phyloP scores from a whole-genome alignment of 257 asterid genomes.

The Fraxinus pennsylvanica region DNA sequence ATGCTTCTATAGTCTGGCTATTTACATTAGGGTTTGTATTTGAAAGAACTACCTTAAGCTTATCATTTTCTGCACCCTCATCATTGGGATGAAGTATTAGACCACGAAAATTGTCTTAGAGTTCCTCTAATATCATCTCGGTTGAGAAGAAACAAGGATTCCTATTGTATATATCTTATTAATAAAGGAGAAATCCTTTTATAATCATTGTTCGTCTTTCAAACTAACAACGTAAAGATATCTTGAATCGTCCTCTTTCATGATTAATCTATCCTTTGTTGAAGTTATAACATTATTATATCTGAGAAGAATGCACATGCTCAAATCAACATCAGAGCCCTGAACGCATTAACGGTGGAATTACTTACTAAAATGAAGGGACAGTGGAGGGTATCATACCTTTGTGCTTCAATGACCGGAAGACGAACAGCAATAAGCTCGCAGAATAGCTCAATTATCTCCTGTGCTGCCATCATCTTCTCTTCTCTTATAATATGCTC shows the following conservation, averaged over 20 bases:
- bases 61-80: too few relatives aligned
- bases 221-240: neutral
- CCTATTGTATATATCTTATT: neutral
- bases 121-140: neutral
- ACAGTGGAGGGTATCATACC: conserved; percentile 32
- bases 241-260: neutral
- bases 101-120: neutral
- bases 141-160: neutral
- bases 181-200: neutral
- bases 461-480: conserved; percentile 99
- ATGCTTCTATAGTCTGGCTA: too few relatives aligned
- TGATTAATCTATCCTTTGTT: neutral
- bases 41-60: too few relatives aligned
- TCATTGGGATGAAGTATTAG: neutral
- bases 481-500: conserved; percentile 95
- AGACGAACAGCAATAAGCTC: conserved; percentile 85
- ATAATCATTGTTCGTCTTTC: neutral
- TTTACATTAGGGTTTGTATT: too few relatives aligned
- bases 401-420: conserved; percentile 83
- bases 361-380: neutral
- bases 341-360: neutral
- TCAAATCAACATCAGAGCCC: neutral
- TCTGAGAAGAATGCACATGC: too few relatives aligned
- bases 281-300: neutral
- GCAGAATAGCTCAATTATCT: conserved; percentile 80